Percentiles rank a stretch among this genome's conserved stretches.
phyloP scores from a whole-genome alignment of 2,329 filamentous ascomycete genomes.

The Talaromyces funiculosus region DNA sequence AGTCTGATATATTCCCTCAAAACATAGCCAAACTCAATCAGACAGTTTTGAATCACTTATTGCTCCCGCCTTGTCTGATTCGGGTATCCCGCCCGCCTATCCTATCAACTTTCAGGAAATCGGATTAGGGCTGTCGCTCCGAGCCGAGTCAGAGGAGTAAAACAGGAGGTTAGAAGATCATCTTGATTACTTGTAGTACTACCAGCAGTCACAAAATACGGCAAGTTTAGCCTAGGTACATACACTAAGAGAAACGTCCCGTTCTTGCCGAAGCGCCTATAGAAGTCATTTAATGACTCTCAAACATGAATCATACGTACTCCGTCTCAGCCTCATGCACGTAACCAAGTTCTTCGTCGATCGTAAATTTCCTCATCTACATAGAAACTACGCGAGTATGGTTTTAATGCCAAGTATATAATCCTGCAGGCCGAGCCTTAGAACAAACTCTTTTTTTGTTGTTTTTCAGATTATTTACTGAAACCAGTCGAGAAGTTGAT shows the following conservation, averaged over 20 bases:
- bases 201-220: neutral
- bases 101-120: neutral
- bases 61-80: neutral
- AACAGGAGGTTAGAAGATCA: neutral
- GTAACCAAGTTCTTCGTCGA: neutral
- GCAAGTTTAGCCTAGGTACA: neutral
- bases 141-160: neutral
- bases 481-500: neutral
- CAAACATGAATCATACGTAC: slow-evolving; percentile 1
- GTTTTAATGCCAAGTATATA: neutral
- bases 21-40: neutral
- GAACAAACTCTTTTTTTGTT: neutral
- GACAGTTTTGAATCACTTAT: neutral
- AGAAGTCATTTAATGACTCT: neutral
- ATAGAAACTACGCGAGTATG: neutral
- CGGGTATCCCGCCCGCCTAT: neutral
- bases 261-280: no score
- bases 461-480: neutral
- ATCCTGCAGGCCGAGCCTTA: neutral
- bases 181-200: neutral
- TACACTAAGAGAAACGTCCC: no score
- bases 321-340: neutral
- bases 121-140: neutral
- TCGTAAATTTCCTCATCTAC: neutral
- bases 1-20: neutral